phyloP scores from a whole-genome alignment of 2,329 filamentous ascomycete species.

The Xylaria sp. region DNA sequence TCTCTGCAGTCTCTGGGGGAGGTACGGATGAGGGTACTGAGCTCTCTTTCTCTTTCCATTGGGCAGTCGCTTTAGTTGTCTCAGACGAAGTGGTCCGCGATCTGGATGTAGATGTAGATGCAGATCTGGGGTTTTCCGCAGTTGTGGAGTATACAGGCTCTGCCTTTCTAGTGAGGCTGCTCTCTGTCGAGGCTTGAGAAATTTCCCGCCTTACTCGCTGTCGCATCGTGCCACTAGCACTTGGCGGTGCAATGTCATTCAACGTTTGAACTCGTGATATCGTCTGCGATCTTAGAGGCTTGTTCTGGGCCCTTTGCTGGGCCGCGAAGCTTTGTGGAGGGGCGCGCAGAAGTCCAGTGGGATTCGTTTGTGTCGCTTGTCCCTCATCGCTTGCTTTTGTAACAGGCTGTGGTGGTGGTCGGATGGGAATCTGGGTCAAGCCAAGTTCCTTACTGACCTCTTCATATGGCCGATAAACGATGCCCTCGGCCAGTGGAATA shows the following conservation, averaged over 20 bases:
- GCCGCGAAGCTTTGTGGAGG: conserved; percentile 70
- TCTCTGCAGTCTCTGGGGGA: conserved; percentile 13
- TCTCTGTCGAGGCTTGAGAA: conserved; percentile 36
- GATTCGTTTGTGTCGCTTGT: conserved; percentile 43
- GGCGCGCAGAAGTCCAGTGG: conserved; percentile 54
- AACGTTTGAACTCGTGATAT: conserved; percentile 42
- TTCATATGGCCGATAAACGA: conserved; percentile 70
- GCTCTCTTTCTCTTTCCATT: conserved; percentile 21
- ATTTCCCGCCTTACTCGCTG: conserved; percentile 39
- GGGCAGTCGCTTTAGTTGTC: conserved; percentile 5
- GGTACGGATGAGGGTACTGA: conserved; percentile 1
- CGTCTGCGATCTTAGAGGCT: conserved; percentile 44
- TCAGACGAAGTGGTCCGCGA: conserved; percentile 16
- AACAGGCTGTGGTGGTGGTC: conserved; percentile 42
- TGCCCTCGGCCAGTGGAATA: conserved; percentile 65
- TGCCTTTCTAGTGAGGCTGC: conserved; percentile 31
- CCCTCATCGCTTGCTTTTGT: conserved; percentile 44
- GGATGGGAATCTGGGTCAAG: conserved; percentile 42
- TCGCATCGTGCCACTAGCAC: conserved; percentile 39
- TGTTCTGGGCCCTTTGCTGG: conserved; percentile 65
- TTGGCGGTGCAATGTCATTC: conserved; percentile 41
- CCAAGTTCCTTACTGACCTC: conserved; percentile 63
- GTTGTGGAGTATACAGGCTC: conserved; percentile 23
- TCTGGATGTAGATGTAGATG: conserved; percentile 5
- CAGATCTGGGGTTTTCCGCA: conserved; percentile 8